Percentiles rank a stretch among this genome's conserved stretches.
Evolutionary conservation across 2,329 filamentous ascomycete genomes (phyloP).

Genomic region (Arthroderma uncinatum): DNA sequence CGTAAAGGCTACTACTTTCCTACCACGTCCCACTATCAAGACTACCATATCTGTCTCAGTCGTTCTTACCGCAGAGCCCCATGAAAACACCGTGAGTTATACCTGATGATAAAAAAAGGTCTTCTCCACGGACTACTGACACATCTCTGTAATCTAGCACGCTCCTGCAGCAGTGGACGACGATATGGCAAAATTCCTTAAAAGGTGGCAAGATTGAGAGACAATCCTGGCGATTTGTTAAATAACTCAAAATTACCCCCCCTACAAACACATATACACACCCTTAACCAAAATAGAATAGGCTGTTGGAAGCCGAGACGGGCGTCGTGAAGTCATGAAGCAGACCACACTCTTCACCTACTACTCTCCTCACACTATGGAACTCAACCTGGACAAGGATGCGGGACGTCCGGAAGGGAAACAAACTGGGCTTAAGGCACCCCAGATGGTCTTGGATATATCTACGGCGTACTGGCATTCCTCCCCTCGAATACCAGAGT

Average conservation of each 20-base stretch:
- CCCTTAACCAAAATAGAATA: background rate
- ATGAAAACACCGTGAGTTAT: conserved; percentile 48
- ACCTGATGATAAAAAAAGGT: background rate
- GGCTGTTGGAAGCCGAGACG: background rate
- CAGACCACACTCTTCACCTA: background rate
- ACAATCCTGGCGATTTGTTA: background rate
- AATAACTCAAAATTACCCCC: background rate
- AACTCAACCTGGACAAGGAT: too few species aligned
- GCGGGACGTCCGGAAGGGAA: background rate
- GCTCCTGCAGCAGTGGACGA: conserved; percentile 38
- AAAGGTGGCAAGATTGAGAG: conserved; percentile 47
- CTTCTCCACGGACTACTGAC: background rate
- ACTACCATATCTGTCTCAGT: conserved; percentile 41
- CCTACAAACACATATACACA: background rate
- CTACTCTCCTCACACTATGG: background rate
- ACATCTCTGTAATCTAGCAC: background rate
- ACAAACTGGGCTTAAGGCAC: background rate
- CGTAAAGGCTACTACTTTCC: conserved; percentile 40
- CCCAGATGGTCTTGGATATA: background rate
- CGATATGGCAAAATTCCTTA: conserved; percentile 48
- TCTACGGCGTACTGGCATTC: background rate
- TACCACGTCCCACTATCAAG: conserved; percentile 36
- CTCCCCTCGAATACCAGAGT: background rate
- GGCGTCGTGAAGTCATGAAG: background rate
- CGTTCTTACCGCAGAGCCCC: conserved; percentile 40